Evolutionary conservation across 2,329 filamentous ascomycete species (phyloP), one percentile per base, ranked within the genome.

Genomic region (Claviceps digitariae): DNA sequence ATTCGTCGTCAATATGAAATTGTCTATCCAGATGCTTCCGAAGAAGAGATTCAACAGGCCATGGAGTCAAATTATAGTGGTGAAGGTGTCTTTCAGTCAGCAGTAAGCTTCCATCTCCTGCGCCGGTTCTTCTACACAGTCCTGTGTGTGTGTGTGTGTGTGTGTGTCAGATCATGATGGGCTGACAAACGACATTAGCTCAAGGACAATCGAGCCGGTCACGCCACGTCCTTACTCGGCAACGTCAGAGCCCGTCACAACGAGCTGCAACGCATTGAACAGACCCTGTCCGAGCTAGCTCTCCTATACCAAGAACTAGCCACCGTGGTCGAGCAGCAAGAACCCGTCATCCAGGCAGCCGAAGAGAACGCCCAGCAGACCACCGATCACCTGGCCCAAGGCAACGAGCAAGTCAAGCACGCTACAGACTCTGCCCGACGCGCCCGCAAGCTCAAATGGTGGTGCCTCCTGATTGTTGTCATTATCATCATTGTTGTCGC

Each of bases 231-330:
- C 17, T 81, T 89, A 8, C 81, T 91, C 50, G 86, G 86, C 58
- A 84, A 85, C 57, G 87, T 91, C 41, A 84, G 86, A 59, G 86
- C 86, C 40, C 86, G 87, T 53, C 87, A 91, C 74, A 87, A 86
- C 65, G 87, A 91, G 70, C 83, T 91, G 58, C 80, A 87, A 70
- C 81, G 81, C 67, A 91, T 93, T 60, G 86, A 91, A 69, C 76
- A 79, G 65, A 89, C 85, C 6, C 76, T 91, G 58, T 72, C 73
- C 38, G 84, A 91, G 66, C 77, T 91, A 44, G 76, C 81, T 27
- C 66, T 76, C 48, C 76, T 91, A 61, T 90, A 89, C 73, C 74
- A 83, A 59, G 82, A 90, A 62, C 80, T 93, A 57, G 84, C 86
- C 55, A 81, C 86, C 60, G 74, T 86, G 56, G 82, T 91, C 55